These are phyloP conservation scores for Deinandra increscens DNA, from an alignment of 129 eudicot genomes.

Conservation along the genomic window DNA sequence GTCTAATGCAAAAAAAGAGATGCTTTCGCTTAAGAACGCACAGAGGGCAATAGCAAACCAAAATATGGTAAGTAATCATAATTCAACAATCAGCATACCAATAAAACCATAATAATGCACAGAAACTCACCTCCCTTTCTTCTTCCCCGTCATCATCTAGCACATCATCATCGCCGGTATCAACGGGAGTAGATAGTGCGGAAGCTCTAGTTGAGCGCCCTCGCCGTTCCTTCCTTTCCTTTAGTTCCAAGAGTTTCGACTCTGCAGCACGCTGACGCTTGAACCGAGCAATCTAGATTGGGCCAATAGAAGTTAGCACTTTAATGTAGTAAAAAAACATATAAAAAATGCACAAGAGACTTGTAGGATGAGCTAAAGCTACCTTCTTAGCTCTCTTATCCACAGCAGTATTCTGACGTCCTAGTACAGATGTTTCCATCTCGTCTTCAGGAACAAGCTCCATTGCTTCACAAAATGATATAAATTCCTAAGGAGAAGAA, in stretches of 20 bases:
- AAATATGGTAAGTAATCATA: neutral
- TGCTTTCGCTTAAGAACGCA: neutral
- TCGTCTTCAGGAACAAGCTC: conserved; percentile 89
- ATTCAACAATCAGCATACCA: neutral
- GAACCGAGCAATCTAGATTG: conserved; percentile 77
- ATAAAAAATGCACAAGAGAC: neutral
- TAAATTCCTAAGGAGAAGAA: conserved; percentile 57
- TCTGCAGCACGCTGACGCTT: conserved; percentile 90
- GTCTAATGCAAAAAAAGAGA: neutral
- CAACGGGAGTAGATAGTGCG: conserved; percentile 76
- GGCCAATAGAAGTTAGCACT: conserved; percentile 6
- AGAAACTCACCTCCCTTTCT: conserved; percentile 79
- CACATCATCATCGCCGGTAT: conserved; percentile 68
- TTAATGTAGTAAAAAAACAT: neutral
- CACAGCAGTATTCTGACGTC: conserved; percentile 44
- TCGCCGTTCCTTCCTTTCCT: conserved; percentile 88
- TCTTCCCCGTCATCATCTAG: conserved; percentile 91
- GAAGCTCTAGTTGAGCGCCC: conserved; percentile 93
- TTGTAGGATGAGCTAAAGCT: neutral
- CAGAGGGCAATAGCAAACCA: neutral
- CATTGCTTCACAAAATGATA: conserved; percentile 89
- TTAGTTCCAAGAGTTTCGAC: conserved; percentile 72
- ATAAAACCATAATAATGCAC: neutral
- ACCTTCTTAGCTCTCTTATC: conserved; percentile 93
- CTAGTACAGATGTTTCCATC: conserved; percentile 30